These are phyloP conservation scores for Vigna unguiculata DNA, from an alignment of 306 rosid species.

Conservation along the genomic window DNA sequence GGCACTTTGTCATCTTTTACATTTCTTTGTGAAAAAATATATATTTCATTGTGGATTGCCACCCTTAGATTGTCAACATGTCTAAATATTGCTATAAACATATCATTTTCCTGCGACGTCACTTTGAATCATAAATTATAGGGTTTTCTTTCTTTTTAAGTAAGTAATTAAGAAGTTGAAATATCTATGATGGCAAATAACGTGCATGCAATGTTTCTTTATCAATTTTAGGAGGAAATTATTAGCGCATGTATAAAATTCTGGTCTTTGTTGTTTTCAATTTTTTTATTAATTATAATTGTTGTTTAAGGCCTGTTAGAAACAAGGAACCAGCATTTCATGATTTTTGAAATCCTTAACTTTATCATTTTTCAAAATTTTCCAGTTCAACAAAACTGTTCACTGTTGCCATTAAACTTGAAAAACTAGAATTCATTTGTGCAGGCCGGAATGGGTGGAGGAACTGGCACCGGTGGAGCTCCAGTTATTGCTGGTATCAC, in stretches of 20 bases:
- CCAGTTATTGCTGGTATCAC: slow-evolving; percentile 96
- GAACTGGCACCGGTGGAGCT: slow-evolving; percentile 99
- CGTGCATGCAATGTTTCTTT: slow-evolving; percentile 10
- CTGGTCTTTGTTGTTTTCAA: slow-evolving; percentile 10
- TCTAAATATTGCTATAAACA: neutral
- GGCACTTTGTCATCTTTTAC: neutral
- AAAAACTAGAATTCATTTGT: slow-evolving; percentile 36
- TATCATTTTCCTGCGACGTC: slow-evolving; percentile 1
- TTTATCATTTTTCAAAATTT: slow-evolving; percentile 9
- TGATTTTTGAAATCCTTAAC: slow-evolving; percentile 26
- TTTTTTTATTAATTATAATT: slow-evolving; percentile 5
- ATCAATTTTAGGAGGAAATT: slow-evolving; percentile 2
- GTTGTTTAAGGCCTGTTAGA: neutral
- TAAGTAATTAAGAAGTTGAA: slow-evolving; percentile 3
- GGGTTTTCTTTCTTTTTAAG: neutral
- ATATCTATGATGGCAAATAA: neutral
- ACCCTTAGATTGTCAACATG: neutral
- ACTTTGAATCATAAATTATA: neutral
- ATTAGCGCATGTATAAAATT: slow-evolving; percentile 17
- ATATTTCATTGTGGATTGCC: neutral
- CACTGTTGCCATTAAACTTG: slow-evolving; percentile 30
- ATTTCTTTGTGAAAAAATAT: neutral
- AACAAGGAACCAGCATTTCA: neutral
- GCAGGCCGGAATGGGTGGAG: slow-evolving; percentile 99
- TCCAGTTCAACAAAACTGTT: slow-evolving; percentile 29